Evolutionary conservation across 1,284 basidiomycete genomes (phyloP), one percentile per base, ranked within the genome.

Genomic region (Ustilago curta): DNA sequence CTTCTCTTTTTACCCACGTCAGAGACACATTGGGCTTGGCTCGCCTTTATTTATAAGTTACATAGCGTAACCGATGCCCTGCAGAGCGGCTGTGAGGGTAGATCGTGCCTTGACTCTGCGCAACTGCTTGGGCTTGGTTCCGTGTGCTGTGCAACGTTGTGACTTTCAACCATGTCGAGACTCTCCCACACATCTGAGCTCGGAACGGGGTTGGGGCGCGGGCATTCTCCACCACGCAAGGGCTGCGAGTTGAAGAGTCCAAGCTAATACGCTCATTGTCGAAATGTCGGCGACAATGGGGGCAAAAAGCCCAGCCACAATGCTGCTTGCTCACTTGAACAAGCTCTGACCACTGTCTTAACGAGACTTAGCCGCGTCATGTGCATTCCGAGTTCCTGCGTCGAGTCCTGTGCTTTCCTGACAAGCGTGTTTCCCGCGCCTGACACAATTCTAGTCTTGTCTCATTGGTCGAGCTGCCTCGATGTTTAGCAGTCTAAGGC

Each of bases 21-120:
- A 47, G 45, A 47, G 9, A 47, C 45, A 47, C 29, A 12, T 16
- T 45, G 29, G 6, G 3, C 35, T 11, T 16, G 2, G n/a, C 8
- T 42, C 18, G 23, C 8, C 23, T 45, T 45, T 11, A 8, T 9
- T 2, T 8, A 31, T 29, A 16, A n/a, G n/a, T n/a, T n/a, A n/a
- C n/a, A n/a, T n/a, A 48, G 8, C n/a, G 3, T 8, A 5, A 16
- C 9, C 47, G 47, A 9, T 48, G 47, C 11, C 19, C 39, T 42
- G 52, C 39, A 43, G 21, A 18, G 18, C 23, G 18, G 25, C 35
- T 31, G 59, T 48, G 56, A 12, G 16, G 16, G 65, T 67, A 67
- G 65, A 67, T 67, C 49, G 23, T 61, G n/a, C 1, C 43, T 49
- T 49, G 49, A 61, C 59, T 18, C 59, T 61, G 54, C 59, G 59